Evolutionary conservation across 129 eudicot species (phyloP), one percentile per base, ranked within the genome.

Genomic region (Apium graveolens): DNA sequence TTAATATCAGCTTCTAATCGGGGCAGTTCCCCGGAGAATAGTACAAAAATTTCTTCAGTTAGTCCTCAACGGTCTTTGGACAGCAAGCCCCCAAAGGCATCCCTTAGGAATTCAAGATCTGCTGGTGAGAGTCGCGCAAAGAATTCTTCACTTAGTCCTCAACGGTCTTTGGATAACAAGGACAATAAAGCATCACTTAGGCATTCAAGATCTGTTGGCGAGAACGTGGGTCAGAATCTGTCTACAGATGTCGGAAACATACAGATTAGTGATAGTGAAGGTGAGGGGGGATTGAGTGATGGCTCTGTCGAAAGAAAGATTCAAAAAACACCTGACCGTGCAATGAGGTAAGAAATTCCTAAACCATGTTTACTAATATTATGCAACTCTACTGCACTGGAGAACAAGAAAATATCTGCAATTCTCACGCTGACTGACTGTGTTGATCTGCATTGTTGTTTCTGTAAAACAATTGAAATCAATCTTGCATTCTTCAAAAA

Each of bases 231-330:
- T 86, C 76, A 85, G 79, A 77, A 80, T 49, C 31, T 82, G 37
- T 74, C 76, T 57, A 35, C 74, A 73, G 82, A 72, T 72, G 45
- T 68, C 45, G 68, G 51, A 44, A 73, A 39, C 45, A 80, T 81
- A 62, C 82, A 38, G 35, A 80, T 76, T 55, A 82, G 68, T 8
- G 87, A 78, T 83, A 89, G 79, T 62, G 82, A 82, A 75, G 44
- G 74, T 81, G 84, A 83, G 70, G 83, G 85, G 78, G 84, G 83
- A 80, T 51, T 76, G 32, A 78, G 80, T 80, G 82, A 83, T 70
- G 62, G 76, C 80, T 88, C 89, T 84, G 85, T 85, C 75, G 78
- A 83, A 97, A 90, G 82, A 80, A 89, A 77, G 96, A 91, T 18
- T 75, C 77, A 86, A 39, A 89, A 82, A 82, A 71, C 78, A 63